Evolutionary conservation across 257 asterid species (phyloP), one percentile per base, ranked within the genome.

Genomic region (Ilex aquifolium): DNA sequence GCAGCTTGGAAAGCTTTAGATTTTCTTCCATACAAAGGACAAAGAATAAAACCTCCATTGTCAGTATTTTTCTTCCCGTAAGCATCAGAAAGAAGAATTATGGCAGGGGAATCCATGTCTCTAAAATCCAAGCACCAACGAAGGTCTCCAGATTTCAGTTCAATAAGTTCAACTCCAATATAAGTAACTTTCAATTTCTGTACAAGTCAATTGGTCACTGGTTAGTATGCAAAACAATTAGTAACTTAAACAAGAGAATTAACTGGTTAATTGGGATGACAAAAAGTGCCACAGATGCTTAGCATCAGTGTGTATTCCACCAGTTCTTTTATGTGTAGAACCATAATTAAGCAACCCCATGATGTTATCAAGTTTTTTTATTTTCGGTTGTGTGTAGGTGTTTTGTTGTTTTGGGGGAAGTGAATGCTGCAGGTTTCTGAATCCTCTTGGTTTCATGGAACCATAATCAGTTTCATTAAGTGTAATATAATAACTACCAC

Each of bases 51-150:
- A 65, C 96, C 91, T 55, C 91, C 85, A 65, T 83, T 79, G 56
- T 87, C 99, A 59, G 53, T 52, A 74, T 73, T 87, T 77, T 85
- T 85, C 74, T 93, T 85, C 69, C 96, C 99, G 72, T 82, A 85
- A 67, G 87, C 80, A 74, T 93, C 97, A 48, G 86, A 73, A 46
- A 93, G 84, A 64, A 83, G 84, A 73, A 85, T 68, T 58, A 93
- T 80, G 67, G 95, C 91, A 32, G 99, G 99, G 49, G 95, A 87
- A 76, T 70, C 84, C 99, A 93, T 89, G 75, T 93, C 99, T 81
- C 99, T 87, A 78, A 93, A 93, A 83, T 93, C 99, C 85, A 93
- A 80, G 81, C 99, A 87, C 99, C 99, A 93, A 27, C 84, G 91
- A 69, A 85, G 87, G 71, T 93, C 97, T 66, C 99, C 99, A 62